Conservation (phyloP, 1,284 basidiomycete species). For the Cutaneotrichosporon cavernicola region DNA sequence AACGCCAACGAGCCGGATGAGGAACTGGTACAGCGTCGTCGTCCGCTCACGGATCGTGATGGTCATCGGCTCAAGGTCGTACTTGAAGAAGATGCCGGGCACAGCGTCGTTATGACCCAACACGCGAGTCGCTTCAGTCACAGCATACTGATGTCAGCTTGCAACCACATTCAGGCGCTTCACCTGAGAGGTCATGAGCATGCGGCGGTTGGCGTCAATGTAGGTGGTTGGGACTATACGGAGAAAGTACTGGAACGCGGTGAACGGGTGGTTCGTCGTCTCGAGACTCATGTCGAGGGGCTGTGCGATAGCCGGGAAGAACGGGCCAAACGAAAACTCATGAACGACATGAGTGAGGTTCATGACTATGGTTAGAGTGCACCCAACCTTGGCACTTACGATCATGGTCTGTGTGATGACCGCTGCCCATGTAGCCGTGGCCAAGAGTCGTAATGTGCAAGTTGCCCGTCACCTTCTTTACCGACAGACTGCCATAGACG, state of each 20-base stretch:
- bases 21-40: conserved; percentile 71
- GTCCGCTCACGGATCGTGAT: conserved; percentile 85
- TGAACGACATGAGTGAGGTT: conserved; percentile 94
- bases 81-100: conserved; percentile 95
- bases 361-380: conserved; percentile 65
- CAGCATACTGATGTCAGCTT: conserved; percentile 70
- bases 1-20: conserved; percentile 64
- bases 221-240: conserved; percentile 94
- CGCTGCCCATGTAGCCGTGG: conserved; percentile 86
- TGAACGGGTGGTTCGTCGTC: conserved; percentile 70
- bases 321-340: conserved; percentile 94
- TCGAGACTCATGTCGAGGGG: conserved; percentile 91
- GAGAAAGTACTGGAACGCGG: conserved; percentile 94
- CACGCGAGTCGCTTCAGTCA: conserved; percentile 83
- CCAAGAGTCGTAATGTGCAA: conserved; percentile 87
- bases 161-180: background rate
- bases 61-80: conserved; percentile 86
- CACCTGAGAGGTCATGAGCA: conserved; percentile 66
- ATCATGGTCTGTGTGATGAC: conserved; percentile 80
- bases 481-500: conserved; percentile 76
- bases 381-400: conserved; percentile 54
- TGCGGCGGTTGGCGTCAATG: conserved; percentile 63
- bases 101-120: conserved; percentile 75
- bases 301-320: conserved; percentile 93
- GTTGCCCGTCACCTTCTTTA: conserved; percentile 91